Conservation (phyloP, 805 yeast genomes). For the Spathaspora girioi region DNA sequence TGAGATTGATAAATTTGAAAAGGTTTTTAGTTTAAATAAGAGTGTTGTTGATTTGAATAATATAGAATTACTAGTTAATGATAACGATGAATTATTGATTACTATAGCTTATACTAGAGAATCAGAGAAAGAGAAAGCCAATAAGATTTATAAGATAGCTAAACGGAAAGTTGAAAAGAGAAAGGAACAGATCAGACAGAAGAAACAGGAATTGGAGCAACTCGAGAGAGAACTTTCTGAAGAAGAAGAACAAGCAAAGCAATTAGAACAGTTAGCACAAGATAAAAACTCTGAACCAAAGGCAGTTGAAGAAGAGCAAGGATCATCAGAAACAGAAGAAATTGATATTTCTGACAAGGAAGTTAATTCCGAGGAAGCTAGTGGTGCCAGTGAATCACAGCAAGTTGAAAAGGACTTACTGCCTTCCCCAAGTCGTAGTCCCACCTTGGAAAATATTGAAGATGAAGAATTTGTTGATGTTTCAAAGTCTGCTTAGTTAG, state of each 20-base stretch:
- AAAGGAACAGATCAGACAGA: neutral
- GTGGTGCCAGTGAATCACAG: neutral
- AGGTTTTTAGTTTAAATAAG: neutral
- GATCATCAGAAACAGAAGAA: conserved; percentile 3
- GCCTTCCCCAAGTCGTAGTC: neutral
- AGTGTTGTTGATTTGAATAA: neutral
- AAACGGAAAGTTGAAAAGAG: neutral
- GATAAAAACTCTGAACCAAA: no score
- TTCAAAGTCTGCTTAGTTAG: neutral
- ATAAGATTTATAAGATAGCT: neutral
- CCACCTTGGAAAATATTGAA: conserved; percentile 25
- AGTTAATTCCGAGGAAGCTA: neutral
- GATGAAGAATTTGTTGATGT: conserved; percentile 20
- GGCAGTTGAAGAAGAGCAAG: neutral
- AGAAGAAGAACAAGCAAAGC: neutral
- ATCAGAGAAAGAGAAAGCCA: neutral
- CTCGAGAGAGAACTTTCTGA: neutral
- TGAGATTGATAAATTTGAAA: neutral
- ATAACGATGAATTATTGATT: neutral
- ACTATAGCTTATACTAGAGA: neutral
- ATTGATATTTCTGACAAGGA: neutral
- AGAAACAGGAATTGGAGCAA: neutral
- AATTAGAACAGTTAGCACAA: neutral
- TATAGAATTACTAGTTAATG: neutral
- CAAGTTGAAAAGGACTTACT: neutral